phyloP scores from a whole-genome alignment of 345 rosid genomes.

The Populus euphratica region DNA sequence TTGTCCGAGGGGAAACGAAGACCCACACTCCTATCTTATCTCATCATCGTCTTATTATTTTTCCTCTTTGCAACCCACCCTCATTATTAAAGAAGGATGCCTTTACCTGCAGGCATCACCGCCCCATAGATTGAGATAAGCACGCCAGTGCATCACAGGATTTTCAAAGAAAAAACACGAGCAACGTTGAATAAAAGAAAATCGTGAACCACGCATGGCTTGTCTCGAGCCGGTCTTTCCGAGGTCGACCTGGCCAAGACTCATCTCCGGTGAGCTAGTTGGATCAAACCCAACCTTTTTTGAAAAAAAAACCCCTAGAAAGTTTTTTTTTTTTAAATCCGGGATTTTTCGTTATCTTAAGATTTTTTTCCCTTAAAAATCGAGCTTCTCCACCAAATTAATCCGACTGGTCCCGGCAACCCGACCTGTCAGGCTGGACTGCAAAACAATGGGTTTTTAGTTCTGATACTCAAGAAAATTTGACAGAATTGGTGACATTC shows the following conservation, averaged over 20 bases:
- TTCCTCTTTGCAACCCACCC: not conserved
- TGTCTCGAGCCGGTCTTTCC: not conserved
- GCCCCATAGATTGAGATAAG: not conserved
- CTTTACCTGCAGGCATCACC: not conserved
- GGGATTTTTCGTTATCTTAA: too few relatives aligned
- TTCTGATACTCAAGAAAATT: too few relatives aligned
- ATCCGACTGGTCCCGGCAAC: too few relatives aligned
- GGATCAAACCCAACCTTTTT: too few relatives aligned
- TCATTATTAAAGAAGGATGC: not conserved
- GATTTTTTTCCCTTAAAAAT: too few relatives aligned
- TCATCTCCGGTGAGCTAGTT: too few relatives aligned
- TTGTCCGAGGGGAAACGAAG: not conserved
- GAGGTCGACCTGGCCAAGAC: too few relatives aligned
- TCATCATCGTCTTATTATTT: not conserved
- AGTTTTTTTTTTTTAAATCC: too few relatives aligned
- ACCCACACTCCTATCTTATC: not conserved
- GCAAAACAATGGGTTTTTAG: too few relatives aligned
- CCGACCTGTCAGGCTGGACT: too few relatives aligned
- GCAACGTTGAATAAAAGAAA: not conserved
- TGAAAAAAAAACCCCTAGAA: accelerated
- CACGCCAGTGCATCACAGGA: not conserved
- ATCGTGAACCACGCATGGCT: not conserved
- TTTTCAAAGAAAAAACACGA: not conserved
- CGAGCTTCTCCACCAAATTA: too few relatives aligned
- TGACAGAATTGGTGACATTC: too few relatives aligned